phyloP scores from a whole-genome alignment of 805 yeast genomes.

The Cyberlindnera misumaiensis region DNA sequence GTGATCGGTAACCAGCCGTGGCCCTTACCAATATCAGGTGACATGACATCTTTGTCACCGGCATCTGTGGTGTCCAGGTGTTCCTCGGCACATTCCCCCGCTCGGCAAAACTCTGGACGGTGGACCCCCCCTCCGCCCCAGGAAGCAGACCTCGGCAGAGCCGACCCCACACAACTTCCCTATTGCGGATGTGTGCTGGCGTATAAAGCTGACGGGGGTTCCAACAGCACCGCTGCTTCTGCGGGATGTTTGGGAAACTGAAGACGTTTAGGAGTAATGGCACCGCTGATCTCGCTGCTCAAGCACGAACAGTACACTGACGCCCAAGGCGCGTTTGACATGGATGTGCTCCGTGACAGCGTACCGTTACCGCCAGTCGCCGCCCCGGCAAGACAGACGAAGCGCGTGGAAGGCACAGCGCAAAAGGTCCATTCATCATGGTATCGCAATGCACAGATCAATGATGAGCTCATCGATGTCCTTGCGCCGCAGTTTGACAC shows the following conservation, averaged over 20 bases:
- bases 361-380: constrained; percentile 3
- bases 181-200: too few species aligned
- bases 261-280: neutral
- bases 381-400: neutral
- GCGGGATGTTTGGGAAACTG: too few species aligned
- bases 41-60: too few species aligned
- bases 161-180: too few species aligned
- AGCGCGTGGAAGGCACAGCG: constrained; percentile 27
- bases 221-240: too few species aligned
- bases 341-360: constrained; percentile 1
- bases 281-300: constrained; percentile 5
- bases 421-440: constrained; percentile 35
- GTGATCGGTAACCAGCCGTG: too few species aligned
- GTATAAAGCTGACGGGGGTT: too few species aligned
- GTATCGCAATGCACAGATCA: constrained; percentile 35
- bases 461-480: constrained; percentile 27
- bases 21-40: too few species aligned
- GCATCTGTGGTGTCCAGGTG: neutral
- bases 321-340: constrained; percentile 5
- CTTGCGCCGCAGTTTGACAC: constrained; percentile 39
- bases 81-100: neutral
- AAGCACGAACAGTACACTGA: constrained; percentile 1
- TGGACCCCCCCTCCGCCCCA: too few species aligned
- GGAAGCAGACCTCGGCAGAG: too few species aligned
- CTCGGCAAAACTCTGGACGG: neutral